phyloP scores from a whole-genome alignment of 1,284 basidiomycete genomes.

The Tilletia setariae region DNA sequence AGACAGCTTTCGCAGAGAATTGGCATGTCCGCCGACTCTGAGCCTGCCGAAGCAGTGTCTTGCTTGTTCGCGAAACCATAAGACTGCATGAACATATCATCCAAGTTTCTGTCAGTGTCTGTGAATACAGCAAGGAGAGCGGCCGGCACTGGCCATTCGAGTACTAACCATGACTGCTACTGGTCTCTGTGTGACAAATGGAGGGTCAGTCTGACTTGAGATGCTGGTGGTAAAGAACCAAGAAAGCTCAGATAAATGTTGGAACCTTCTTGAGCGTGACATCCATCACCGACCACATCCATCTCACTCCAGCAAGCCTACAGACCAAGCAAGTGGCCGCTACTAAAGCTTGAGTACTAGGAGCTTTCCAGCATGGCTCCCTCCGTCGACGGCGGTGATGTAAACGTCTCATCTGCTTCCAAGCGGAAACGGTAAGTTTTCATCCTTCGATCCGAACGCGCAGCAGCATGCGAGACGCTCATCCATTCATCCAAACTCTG shows the following conservation, averaged over 20 bases:
- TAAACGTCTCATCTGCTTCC: not conserved
- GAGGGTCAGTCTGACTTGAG: not conserved
- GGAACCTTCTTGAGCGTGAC: not conserved
- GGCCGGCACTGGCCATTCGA: not conserved
- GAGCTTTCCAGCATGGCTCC: constrained; percentile 4
- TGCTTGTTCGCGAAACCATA: constrained; percentile 37
- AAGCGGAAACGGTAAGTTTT: constrained; percentile 7
- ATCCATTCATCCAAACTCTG: not conserved
- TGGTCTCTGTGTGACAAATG: not conserved
- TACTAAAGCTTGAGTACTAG: no score
- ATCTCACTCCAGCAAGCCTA: not conserved
- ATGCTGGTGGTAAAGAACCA: not conserved
- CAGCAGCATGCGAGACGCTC: not conserved
- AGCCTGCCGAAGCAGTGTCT: constrained; percentile 62
- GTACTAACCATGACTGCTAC: not conserved
- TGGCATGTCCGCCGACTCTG: constrained; percentile 85
- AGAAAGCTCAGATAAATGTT: not conserved
- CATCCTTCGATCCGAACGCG: not conserved
- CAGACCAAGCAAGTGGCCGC: no score
- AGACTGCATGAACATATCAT: constrained; percentile 22
- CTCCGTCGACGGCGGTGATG: not conserved
- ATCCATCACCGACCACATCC: not conserved
- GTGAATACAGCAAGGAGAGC: not conserved
- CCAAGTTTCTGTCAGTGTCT: not conserved
- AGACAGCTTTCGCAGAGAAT: constrained; percentile 63